Conservation (phyloP, 139 green algal species). For the Choricystis sp. region DNA sequence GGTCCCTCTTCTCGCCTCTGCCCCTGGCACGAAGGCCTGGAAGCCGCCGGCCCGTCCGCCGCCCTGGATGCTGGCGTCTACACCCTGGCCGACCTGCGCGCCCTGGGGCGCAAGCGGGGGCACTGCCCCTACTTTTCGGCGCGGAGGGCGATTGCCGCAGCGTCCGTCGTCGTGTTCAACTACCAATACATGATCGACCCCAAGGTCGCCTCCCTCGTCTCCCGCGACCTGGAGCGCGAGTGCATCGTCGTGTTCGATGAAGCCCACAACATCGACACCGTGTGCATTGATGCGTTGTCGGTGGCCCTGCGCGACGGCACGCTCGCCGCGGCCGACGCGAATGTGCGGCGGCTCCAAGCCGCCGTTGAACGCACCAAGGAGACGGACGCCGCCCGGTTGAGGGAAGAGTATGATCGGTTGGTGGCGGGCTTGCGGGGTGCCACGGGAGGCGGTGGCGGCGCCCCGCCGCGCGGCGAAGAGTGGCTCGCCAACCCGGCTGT, state of each 20-base stretch:
- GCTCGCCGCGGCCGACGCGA: slow-evolving; percentile 65
- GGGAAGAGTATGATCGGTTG: slow-evolving; percentile 72
- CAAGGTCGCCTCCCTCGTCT: slow-evolving; percentile 82
- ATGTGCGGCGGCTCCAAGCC: slow-evolving; percentile 49
- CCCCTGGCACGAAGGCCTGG: slow-evolving; percentile 72
- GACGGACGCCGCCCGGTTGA: slow-evolving; percentile 56
- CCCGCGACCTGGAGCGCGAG: slow-evolving; percentile 90
- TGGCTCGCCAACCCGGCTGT: slow-evolving; percentile 75
- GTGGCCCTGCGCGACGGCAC: slow-evolving; percentile 75
- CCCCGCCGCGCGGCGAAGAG: slow-evolving; percentile 27
- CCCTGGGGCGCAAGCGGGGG: slow-evolving; percentile 68
- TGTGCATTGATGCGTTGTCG: slow-evolving; percentile 89
- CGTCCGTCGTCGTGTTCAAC: slow-evolving; percentile 97
- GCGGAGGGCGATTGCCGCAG: slow-evolving; percentile 85
- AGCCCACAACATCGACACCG: slow-evolving; percentile 98
- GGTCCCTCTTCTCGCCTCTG: slow-evolving; percentile 46
- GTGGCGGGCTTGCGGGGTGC: slow-evolving; percentile 15
- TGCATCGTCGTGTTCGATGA: slow-evolving; percentile 98
- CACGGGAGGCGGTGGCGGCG: background rate
- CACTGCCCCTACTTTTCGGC: slow-evolving; percentile 99
- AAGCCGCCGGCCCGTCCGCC: slow-evolving; percentile 46
- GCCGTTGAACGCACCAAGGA: slow-evolving; percentile 38
- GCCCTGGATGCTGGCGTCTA: slow-evolving; percentile 48
- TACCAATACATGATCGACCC: slow-evolving; percentile 98
- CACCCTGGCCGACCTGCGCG: slow-evolving; percentile 68